Percentiles rank a stretch among this genome's conserved stretches.
phyloP scores from a whole-genome alignment of 331 rosid genomes.

The Stylosanthes scabra region DNA sequence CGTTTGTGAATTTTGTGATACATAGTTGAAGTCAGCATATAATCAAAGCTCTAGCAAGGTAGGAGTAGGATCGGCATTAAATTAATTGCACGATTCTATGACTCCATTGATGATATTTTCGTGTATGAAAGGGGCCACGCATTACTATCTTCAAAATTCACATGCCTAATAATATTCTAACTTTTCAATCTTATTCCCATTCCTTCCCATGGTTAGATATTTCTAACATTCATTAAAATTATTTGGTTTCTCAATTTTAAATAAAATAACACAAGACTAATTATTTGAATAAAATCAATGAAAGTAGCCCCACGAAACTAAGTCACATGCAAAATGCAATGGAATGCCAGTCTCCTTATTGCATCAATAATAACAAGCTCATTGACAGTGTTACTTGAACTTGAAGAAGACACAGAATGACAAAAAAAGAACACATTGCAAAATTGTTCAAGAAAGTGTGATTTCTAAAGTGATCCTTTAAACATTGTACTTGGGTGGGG shows the following conservation, averaged over 20 bases:
- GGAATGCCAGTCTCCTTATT: too few relatives aligned
- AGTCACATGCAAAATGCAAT: too few relatives aligned
- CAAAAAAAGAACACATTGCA: slow-evolving; percentile 5
- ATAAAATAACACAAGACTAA: too few relatives aligned
- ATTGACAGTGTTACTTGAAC: not conserved
- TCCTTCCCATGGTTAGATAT: too few relatives aligned
- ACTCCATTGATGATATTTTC: not conserved
- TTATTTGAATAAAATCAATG: too few relatives aligned
- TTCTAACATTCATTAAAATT: too few relatives aligned
- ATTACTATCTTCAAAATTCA: too few relatives aligned
- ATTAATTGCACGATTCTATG: slow-evolving; percentile 6
- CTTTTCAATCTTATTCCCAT: not conserved
- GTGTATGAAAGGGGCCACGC: not conserved
- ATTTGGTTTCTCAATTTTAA: too few relatives aligned
- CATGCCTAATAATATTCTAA: not conserved
- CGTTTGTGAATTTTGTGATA: not conserved
- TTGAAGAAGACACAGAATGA: slow-evolving; percentile 6
- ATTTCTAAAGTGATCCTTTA: slow-evolving; percentile 13
- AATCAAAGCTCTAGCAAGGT: slow-evolving; percentile 25
- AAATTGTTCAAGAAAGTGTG: slow-evolving; percentile 3
- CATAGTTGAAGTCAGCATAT: slow-evolving; percentile 12
- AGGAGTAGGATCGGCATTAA: slow-evolving; percentile 13
- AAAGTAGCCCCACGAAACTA: too few relatives aligned
- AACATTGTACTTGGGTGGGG: slow-evolving; percentile 4
- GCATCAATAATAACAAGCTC: too few relatives aligned